Conservation (phyloP, 1,284 basidiomycete species). For the Coniferiporia sulphurascens region DNA sequence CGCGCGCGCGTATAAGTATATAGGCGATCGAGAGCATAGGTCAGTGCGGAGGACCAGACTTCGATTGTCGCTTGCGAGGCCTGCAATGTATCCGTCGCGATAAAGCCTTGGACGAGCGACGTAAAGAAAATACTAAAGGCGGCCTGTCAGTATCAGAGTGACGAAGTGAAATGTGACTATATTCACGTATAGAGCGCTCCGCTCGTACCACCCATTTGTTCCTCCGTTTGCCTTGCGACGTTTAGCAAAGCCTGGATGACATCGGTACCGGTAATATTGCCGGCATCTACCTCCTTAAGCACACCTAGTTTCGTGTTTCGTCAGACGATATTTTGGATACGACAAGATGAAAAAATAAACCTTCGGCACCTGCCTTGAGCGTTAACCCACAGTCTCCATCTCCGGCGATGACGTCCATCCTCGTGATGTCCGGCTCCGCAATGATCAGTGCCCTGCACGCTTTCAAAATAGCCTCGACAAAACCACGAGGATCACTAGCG, state of each 20-base stretch:
- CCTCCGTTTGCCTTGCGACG: constrained; percentile 74
- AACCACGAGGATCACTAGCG: constrained; percentile 42
- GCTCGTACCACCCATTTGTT: constrained; percentile 89
- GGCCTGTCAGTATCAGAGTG: background rate
- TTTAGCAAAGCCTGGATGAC: constrained; percentile 60
- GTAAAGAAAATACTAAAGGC: constrained; percentile 78
- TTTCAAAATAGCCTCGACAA: constrained; percentile 52
- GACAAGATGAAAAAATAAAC: constrained; percentile 22
- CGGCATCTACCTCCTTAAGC: constrained; percentile 42
- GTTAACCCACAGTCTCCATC: constrained; percentile 82
- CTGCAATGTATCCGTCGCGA: constrained; percentile 33
- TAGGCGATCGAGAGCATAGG: constrained; percentile 62
- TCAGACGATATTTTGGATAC: background rate
- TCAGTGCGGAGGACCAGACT: constrained; percentile 61
- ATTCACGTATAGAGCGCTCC: constrained; percentile 87
- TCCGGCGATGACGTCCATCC: constrained; percentile 79
- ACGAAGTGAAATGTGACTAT: background rate
- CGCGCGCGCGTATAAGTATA: constrained; percentile 89
- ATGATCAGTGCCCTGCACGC: constrained; percentile 69
- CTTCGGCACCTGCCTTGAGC: constrained; percentile 66
- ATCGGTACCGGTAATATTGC: constrained; percentile 54
- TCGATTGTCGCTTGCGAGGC: constrained; percentile 38
- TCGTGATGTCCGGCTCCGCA: constrained; percentile 85
- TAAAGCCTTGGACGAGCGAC: constrained; percentile 75
- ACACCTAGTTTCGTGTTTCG: constrained; percentile 37